Base-by-base conservation (phyloP, 805 yeast species). In the Suhomyces prunicola region DNA sequence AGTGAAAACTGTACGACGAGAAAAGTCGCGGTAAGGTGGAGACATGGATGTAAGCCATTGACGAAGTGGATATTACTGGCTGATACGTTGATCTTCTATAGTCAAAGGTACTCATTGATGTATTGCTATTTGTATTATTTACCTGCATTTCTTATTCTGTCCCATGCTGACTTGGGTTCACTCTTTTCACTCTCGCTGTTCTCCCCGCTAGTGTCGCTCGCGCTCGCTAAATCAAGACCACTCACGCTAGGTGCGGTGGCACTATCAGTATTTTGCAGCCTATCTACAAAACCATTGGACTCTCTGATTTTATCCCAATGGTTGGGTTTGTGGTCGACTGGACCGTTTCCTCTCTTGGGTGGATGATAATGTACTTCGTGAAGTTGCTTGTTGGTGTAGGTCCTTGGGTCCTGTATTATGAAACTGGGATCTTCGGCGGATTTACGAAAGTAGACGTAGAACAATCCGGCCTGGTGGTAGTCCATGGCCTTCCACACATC, bases 401-500 rank as follows among this genome's bases (percentile, higher is more conserved):
- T 62, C 42, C 74, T 52, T 1, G 69, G 69, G 44, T 65, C 65
- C 36, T 57, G 58, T 53, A 66, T 51, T 5, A 63, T 59, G 29
- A 57, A 60, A 15, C 56, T 50, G 2, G 67, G 64, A 39, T 66
- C 63, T 6, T 55, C 50, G 5, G 64, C 57, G 6, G 68, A 54
- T 44, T 60, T 60, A 29, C 54, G 50, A 50, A 56, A 65, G 59
- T 66, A 66, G 35, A 60, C 53, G 51, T 62, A 71, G 57, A 73
- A 75, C 27, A 72, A 54, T 5, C 73, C 67, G 5, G 73, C 64
- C 40, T 69, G 74, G 46, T 66, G 71, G 27, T 66, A 65, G 48
- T 70, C 73, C 66, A 74, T 65, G 12, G 72, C 48, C 54, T 65
- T 64, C 79, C 79, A 75, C 15, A 66, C 73, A 6, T 57, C 54